Evolutionary conservation across 2,329 filamentous ascomycete genomes (phyloP).

Genomic region (Nothomitra cinnamomea): DNA sequence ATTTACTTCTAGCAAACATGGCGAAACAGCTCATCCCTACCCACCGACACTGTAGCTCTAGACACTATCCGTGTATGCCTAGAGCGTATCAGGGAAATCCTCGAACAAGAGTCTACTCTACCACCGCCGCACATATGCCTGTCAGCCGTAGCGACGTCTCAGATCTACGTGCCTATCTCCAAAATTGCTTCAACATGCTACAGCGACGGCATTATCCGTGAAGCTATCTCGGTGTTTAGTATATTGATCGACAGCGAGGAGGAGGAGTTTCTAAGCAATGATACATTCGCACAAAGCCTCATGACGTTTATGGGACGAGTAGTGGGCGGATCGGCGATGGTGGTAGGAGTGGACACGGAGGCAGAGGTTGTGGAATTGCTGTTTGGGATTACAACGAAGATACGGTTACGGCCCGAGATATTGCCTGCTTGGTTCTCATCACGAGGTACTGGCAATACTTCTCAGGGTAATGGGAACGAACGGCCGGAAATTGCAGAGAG

Average conservation of each 20-base stretch:
- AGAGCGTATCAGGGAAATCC: slow-evolving; percentile 43
- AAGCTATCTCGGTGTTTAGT: slow-evolving; percentile 73
- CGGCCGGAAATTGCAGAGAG: slow-evolving; percentile 30
- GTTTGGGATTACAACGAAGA: slow-evolving; percentile 94
- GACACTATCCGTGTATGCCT: slow-evolving; percentile 32
- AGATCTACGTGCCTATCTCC: slow-evolving; percentile 77
- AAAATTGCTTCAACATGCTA: slow-evolving; percentile 76
- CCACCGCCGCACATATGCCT: slow-evolving; percentile 86
- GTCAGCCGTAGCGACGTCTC: slow-evolving; percentile 65
- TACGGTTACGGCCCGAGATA: slow-evolving; percentile 73
- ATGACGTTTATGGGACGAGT: slow-evolving; percentile 74
- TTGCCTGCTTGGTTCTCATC: slow-evolving; percentile 80
- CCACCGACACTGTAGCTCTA: slow-evolving; percentile 33
- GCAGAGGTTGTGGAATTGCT: slow-evolving; percentile 79
- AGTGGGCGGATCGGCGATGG: slow-evolving; percentile 53
- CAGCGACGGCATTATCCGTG: slow-evolving; percentile 71
- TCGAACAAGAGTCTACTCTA: slow-evolving; percentile 76
- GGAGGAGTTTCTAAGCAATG: slow-evolving; percentile 80
- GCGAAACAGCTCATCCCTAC: slow-evolving; percentile 35
- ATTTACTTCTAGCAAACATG: slow-evolving; percentile 34
- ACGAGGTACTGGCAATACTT: slow-evolving; percentile 15
- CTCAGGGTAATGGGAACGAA: slow-evolving; percentile 23
- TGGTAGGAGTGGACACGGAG: slow-evolving; percentile 66
- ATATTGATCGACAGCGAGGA: slow-evolving; percentile 92
- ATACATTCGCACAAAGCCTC: slow-evolving; percentile 68